phyloP scores from a whole-genome alignment of 768 basidiomycete genomes.

The Auricularia sp. region DNA sequence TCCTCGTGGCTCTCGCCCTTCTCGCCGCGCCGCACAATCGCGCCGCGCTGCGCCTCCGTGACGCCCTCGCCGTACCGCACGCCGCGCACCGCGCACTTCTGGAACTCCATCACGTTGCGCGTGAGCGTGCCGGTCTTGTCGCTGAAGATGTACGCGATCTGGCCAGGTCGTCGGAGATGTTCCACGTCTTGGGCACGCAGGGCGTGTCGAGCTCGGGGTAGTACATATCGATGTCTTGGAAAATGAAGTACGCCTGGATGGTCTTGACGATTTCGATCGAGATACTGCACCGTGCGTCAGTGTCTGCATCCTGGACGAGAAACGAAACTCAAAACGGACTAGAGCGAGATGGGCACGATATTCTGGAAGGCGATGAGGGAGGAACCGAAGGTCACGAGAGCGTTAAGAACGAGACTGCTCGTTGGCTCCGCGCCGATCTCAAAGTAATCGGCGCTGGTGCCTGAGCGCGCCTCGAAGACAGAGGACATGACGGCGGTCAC shows the following conservation, averaged over 20 bases:
- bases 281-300: constrained; percentile 31
- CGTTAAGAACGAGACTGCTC: constrained; percentile 52
- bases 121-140: constrained; percentile 97
- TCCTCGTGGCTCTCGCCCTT: constrained; percentile 57
- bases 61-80: constrained; percentile 85
- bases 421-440: constrained; percentile 60
- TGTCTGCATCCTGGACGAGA: no score
- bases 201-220: constrained; percentile 77
- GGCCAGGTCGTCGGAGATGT: constrained; percentile 95
- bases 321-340: constrained; percentile 18
- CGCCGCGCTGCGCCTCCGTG: constrained; percentile 91
- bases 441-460: constrained; percentile 64
- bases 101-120: constrained; percentile 98
- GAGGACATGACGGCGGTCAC: constrained; percentile 71
- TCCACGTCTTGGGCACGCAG: constrained; percentile 96
- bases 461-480: constrained; percentile 45
- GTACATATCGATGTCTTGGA: constrained; percentile 94
- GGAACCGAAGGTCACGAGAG: constrained; percentile 84
- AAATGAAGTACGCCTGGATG: constrained; percentile 93
- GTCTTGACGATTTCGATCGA: constrained; percentile 98
- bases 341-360: constrained; percentile 90
- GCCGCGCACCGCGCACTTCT: constrained; percentile 84
- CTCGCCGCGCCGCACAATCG: constrained; percentile 69
- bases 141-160: constrained; percentile 92
- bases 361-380: constrained; percentile 96